Evolutionary conservation across 1,139 yeast species (phyloP).

Genomic region (Pneumocystis carinii): DNA sequence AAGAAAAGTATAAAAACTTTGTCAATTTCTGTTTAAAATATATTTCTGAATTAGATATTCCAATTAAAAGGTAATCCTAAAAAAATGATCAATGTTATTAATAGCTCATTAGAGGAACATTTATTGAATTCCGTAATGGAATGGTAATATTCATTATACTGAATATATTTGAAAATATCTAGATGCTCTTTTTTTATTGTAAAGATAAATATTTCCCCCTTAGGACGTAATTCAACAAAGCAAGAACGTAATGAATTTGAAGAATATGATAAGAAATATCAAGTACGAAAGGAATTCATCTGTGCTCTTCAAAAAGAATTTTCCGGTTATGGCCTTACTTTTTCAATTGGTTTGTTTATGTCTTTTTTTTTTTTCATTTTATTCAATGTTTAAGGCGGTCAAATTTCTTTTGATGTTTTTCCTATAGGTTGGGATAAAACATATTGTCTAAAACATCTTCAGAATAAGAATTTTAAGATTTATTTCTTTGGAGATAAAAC

Average conservation of each 20-base stretch:
- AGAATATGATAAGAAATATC: constrained; percentile 59
- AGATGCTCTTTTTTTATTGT: background rate
- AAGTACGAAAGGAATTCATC: constrained; percentile 71
- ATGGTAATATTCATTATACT: constrained; percentile 30
- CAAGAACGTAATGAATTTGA: constrained; percentile 88
- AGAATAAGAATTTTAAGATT: constrained; percentile 67
- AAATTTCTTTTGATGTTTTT: constrained; percentile 96
- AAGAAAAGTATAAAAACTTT: constrained; percentile 80
- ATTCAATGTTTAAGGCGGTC: constrained; percentile 36
- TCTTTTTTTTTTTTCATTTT: background rate
- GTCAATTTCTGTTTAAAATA: constrained; percentile 73
- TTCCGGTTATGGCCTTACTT: constrained; percentile 72
- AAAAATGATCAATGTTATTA: background rate
- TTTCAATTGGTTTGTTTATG: constrained; percentile 56
- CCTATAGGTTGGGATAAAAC: constrained; percentile 99
- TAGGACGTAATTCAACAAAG: constrained; percentile 94
- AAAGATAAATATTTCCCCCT: constrained; percentile 76
- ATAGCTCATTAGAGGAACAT: constrained; percentile 72
- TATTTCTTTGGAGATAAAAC: constrained; percentile 99
- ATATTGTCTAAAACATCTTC: constrained; percentile 87
- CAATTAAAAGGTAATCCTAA: constrained; percentile 33
- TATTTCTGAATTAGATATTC: constrained; percentile 73
- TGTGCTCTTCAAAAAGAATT: constrained; percentile 68
- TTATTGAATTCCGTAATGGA: constrained; percentile 96
- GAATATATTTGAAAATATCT: background rate